These are phyloP conservation scores for Phytophthora pinifolia DNA, from an alignment of 352 stramenopile genomes.

Conservation along the genomic window DNA sequence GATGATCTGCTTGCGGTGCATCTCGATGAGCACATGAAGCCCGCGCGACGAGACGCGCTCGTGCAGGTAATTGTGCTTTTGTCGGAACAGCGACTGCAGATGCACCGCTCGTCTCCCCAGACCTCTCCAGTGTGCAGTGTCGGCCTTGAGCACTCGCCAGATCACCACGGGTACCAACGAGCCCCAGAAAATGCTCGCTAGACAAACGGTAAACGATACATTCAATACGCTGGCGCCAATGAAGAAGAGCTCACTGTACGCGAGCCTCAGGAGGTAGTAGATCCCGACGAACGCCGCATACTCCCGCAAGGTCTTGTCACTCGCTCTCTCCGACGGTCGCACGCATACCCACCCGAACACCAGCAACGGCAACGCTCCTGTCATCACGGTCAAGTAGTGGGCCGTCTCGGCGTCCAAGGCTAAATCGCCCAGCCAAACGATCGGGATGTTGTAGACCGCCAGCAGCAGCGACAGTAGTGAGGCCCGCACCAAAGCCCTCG, in stretches of 20 bases:
- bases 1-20: constrained; percentile 68
- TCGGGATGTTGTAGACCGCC: constrained; percentile 55
- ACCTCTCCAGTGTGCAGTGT: constrained; percentile 75
- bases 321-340: constrained; percentile 44
- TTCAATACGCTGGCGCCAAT: constrained; percentile 21
- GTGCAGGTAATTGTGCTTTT: constrained; percentile 49
- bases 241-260: constrained; percentile 45
- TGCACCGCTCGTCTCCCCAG: constrained; percentile 53
- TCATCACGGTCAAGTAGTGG: constrained; percentile 44
- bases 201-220: constrained; percentile 33
- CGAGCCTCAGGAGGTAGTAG: constrained; percentile 42
- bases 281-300: constrained; percentile 55
- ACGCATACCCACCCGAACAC: constrained; percentile 52
- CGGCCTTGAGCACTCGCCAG: constrained; percentile 68
- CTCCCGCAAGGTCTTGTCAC: constrained; percentile 47
- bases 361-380: constrained; percentile 38
- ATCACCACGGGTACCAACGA: constrained; percentile 61
- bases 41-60: constrained; percentile 61
- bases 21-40: constrained; percentile 69
- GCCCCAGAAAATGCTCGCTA: constrained; percentile 48
- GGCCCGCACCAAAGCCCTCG: constrained; percentile 42
- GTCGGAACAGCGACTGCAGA: constrained; percentile 53
- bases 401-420: constrained; percentile 3
- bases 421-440: constrained; percentile 39
- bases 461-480: constrained; percentile 45